Conservation (phyloP, 345 rosid species). For the Mercurialis annua region DNA sequence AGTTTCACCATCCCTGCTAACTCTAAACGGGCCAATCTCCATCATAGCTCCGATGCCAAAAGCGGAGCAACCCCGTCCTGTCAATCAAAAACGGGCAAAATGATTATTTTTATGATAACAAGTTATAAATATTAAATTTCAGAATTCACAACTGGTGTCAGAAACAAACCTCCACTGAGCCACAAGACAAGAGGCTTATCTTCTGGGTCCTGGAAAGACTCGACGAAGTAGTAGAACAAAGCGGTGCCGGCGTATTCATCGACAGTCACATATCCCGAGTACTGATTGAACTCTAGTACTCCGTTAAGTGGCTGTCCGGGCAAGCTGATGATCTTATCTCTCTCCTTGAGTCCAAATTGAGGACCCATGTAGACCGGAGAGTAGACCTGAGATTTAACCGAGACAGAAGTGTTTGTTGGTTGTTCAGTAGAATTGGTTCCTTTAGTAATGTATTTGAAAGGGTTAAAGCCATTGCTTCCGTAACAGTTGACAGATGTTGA, state of each 20-base stretch:
- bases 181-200: slow-evolving; percentile 22
- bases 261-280: slow-evolving; percentile 25
- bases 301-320: slow-evolving; percentile 33
- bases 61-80: slow-evolving; percentile 25
- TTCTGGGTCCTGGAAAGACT: slow-evolving; percentile 17
- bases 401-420: background rate
- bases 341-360: slow-evolving; percentile 14
- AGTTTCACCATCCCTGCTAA: slow-evolving; percentile 20
- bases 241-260: slow-evolving; percentile 24
- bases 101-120: too few relatives aligned
- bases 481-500: background rate
- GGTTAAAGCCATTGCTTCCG: background rate
- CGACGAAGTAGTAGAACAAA: slow-evolving; percentile 24
- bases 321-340: slow-evolving; percentile 20
- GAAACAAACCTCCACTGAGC: slow-evolving; percentile 23
- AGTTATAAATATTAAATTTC: background rate
- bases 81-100: background rate
- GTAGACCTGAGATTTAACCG: too few relatives aligned
- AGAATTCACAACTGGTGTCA: too few relatives aligned
- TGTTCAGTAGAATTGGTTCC: background rate
- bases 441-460: background rate
- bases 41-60: slow-evolving; percentile 26
- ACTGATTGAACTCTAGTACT: slow-evolving; percentile 16
- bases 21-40: slow-evolving; percentile 27
- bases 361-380: background rate